Evolutionary conservation across 345 rosid species (phyloP).

Genomic region (Odontarrhena argentea): DNA sequence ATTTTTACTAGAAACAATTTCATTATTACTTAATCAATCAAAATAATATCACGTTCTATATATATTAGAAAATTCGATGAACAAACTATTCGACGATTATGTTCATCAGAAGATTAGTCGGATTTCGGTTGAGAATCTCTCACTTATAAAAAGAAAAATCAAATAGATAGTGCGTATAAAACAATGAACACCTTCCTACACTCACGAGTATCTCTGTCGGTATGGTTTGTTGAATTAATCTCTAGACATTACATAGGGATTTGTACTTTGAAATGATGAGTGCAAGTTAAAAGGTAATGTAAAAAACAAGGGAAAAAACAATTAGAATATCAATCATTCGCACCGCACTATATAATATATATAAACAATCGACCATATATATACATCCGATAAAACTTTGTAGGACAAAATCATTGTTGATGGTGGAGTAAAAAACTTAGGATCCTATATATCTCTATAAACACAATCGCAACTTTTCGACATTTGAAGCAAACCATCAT

Average conservation of each 20-base stretch:
- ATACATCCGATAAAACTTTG: conserved; percentile 19
- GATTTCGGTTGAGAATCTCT: no score
- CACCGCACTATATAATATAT: conserved; percentile 34
- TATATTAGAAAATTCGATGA: no score
- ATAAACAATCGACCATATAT: not conserved
- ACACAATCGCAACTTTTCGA: conserved; percentile 24
- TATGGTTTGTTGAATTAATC: conserved; percentile 27
- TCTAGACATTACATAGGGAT: conserved; percentile 32
- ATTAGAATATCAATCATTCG: conserved; percentile 39
- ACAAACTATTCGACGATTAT: no score
- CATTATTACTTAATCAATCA: no score
- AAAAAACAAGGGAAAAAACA: conserved; percentile 37
- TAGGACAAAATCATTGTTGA: conserved; percentile 37
- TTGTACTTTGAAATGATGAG: conserved; percentile 37
- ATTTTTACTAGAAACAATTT: no score
- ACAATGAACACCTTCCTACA: conserved; percentile 17
- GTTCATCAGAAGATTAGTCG: no score
- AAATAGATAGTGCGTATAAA: not conserved
- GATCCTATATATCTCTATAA: conserved; percentile 31
- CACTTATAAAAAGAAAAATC: no score
- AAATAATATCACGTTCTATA: no score
- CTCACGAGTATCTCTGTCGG: conserved; percentile 19
- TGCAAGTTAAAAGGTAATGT: conserved; percentile 39
- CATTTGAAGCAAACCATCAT: conserved; percentile 7
- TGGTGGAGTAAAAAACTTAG: conserved; percentile 36